These are phyloP conservation scores for Botrytis aclada DNA, from an alignment of 2,329 filamentous ascomycete genomes.

Conservation along the genomic window DNA sequence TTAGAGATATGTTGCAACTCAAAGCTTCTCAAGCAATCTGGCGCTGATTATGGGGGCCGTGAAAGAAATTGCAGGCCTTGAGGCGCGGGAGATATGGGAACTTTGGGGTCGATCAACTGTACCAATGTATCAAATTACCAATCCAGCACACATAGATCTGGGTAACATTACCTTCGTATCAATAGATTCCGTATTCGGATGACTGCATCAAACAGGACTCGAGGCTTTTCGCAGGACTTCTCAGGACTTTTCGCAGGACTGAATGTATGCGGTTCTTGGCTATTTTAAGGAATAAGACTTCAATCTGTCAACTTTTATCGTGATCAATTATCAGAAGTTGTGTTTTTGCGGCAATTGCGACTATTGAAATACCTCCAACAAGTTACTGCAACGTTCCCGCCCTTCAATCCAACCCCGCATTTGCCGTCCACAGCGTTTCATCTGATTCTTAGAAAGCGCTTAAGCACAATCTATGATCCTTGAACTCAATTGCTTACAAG, in stretches of 20 bases:
- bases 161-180: neutral
- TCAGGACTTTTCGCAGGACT: neutral
- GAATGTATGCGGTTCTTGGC: neutral
- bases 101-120: neutral
- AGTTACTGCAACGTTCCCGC: too few species aligned
- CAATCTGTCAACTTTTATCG: neutral
- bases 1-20: neutral
- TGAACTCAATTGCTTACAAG: too few species aligned
- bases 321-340: neutral
- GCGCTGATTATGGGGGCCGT: neutral
- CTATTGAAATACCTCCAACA: neutral
- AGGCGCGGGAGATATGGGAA: neutral
- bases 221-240: neutral
- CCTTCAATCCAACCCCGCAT: neutral
- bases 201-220: neutral
- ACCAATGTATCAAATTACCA: neutral
- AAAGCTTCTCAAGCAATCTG: neutral
- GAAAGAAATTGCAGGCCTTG: neutral
- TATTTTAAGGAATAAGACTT: neutral
- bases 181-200: neutral
- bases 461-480: neutral
- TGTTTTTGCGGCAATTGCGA: neutral
- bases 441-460: neutral
- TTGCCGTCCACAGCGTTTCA: neutral
- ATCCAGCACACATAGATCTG: neutral